Conservation (phyloP, 78 protist genomes). For the Dictyostelium capitatum region DNA sequence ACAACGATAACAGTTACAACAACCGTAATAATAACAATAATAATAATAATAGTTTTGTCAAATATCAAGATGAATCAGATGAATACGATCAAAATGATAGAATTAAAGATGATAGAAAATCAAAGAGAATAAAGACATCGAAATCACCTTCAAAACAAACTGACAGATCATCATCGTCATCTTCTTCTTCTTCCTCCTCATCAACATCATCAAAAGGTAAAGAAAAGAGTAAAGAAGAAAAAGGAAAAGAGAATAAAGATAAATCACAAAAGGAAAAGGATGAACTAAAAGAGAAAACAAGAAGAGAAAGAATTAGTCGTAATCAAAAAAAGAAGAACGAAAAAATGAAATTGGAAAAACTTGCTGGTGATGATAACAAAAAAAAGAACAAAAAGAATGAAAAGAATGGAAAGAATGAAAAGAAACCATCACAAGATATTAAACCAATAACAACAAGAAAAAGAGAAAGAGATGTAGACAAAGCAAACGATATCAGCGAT, state of each 20-base stretch:
- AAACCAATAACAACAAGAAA: background rate
- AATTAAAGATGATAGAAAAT: background rate
- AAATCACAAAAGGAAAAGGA: background rate
- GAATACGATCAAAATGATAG: constrained; percentile 3
- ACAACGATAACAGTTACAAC: background rate
- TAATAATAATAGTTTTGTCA: background rate
- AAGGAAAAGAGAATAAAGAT: background rate
- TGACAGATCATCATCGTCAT: no score
- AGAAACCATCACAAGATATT: background rate
- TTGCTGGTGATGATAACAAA: background rate
- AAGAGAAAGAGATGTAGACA: background rate
- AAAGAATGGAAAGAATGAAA: background rate
- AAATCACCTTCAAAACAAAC: background rate
- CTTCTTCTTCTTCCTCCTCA: no score
- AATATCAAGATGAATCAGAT: background rate
- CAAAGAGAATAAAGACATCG: background rate
- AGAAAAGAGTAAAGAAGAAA: background rate
- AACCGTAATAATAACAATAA: background rate
- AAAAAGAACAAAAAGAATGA: constrained; percentile 1
- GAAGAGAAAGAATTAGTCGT: background rate
- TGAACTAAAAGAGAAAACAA: background rate
- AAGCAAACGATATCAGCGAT: background rate
- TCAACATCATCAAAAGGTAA: background rate
- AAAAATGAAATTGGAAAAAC: background rate
- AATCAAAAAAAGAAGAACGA: background rate